phyloP scores from a whole-genome alignment of 2,329 filamentous ascomycete species.

The Lojkania enalia region DNA sequence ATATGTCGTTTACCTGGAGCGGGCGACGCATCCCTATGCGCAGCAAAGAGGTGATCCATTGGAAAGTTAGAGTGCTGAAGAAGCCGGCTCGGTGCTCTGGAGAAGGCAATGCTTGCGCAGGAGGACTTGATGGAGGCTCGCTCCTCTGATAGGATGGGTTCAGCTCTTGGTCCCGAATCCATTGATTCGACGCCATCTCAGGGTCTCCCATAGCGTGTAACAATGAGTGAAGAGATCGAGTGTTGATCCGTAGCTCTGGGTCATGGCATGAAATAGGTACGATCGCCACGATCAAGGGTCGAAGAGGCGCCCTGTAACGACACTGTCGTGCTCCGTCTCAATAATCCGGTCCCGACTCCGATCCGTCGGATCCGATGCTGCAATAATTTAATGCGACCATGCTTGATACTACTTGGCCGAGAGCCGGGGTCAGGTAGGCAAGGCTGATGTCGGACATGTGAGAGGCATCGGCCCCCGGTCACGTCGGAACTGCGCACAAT shows the following conservation, averaged over 20 bases:
- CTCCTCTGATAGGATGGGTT: not conserved
- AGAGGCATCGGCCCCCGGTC: not conserved
- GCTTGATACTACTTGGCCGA: not conserved
- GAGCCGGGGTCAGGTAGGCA: not conserved
- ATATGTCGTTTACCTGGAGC: not conserved
- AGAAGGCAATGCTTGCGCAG: not conserved
- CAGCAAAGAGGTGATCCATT: not conserved
- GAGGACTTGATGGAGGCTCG: not conserved
- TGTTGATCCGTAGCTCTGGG: slow-evolving; percentile 7
- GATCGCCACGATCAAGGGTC: slow-evolving; percentile 7
- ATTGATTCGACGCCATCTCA: not conserved
- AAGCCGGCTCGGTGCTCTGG: not conserved
- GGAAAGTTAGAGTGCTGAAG: not conserved
- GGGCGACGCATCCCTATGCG: not conserved
- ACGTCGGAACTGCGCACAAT: not conserved
- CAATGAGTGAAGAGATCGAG: slow-evolving; percentile 2
- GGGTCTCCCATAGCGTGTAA: not conserved
- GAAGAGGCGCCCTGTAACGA: slow-evolving; percentile 1
- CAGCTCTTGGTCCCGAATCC: not conserved
- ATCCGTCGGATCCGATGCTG: not conserved
- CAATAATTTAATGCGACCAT: not conserved
- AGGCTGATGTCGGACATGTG: not conserved
- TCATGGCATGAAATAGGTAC: slow-evolving; percentile 8
- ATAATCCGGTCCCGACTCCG: not conserved
- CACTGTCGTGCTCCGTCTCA: not conserved